Percentiles rank a stretch among this genome's conserved stretches.
Conservation (phyloP, 352 stramenopile species). For the Paralagenidium karlingii region DNA sequence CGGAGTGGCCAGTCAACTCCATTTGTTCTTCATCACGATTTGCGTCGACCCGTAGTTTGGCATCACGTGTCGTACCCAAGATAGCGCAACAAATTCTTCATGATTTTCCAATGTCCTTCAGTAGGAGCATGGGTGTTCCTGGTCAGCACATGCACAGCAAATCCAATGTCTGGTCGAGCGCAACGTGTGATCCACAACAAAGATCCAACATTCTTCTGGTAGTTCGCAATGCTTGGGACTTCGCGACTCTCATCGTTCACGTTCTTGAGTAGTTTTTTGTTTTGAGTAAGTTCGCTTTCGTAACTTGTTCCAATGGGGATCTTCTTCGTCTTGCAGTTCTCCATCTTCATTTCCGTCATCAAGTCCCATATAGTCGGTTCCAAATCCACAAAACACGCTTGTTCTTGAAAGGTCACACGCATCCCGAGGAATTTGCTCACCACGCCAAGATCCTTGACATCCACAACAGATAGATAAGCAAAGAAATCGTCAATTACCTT, state of each 20-base stretch:
- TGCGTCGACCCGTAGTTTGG: background rate
- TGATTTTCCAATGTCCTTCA: background rate
- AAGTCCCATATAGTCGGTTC: background rate
- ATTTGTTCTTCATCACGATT: background rate
- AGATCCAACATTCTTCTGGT: background rate
- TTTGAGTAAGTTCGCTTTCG: background rate
- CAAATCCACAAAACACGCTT: background rate
- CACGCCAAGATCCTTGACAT: background rate
- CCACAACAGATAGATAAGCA: background rate
- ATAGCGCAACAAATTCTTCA: background rate
- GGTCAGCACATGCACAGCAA: background rate
- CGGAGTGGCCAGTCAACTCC: background rate
- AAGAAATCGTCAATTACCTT: background rate
- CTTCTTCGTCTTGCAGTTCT: background rate
- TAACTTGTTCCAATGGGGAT: background rate
- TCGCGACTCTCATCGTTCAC: background rate
- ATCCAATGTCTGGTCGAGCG: background rate
- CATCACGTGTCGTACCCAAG: background rate
- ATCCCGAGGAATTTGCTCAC: background rate
- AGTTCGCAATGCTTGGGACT: background rate
- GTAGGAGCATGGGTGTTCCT: background rate
- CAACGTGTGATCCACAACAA: background rate
- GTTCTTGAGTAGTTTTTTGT: background rate
- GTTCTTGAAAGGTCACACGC: background rate
- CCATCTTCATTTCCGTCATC: background rate